Base-by-base conservation (phyloP, 1,139 yeast genomes). In the Saccharomyces hybrid region DNA sequence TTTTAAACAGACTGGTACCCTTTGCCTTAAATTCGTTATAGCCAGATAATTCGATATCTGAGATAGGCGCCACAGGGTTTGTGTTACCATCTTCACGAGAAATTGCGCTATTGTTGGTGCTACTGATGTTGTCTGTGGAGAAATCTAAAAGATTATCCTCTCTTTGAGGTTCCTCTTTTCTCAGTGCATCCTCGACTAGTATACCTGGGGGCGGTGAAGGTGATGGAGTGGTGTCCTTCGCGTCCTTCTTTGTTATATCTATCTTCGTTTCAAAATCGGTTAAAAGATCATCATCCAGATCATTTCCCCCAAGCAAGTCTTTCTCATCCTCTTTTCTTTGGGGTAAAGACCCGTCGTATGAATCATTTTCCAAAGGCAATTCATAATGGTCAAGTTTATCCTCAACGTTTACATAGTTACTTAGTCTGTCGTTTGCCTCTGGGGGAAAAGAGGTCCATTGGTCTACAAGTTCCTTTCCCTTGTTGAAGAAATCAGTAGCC, bases 1-100 rank as follows among this genome's bases (percentile, higher is more conserved):
- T 78, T 56, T 80, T 79, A 72, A 83, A 93, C 0, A 83, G 78
- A 31, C 76, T 77, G 2, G 82, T 73, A 3, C 90, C 98, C 34
- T 78, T 76, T 16, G 73, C 73, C 57, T 88, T 81, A 24, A 80
- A 75, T n/a, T 80, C 79, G 3, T 76, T 75, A 64, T 61, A 62
- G 9, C 71, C 65, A 3, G 69, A 65, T 16, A 66, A 52, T 61
- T 71, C 73, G 14, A 69, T 59, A 2, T 58, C 50, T 1, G 71
- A 62, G 2, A 69, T 61, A 8, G 63, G 60, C 2, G 61, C 51
- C 4, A 38, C 31, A 2, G 56, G 51, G 3, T 58, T n/a, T 12
- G 53, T 47, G 4, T 50, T 34, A 14, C 48, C 11, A 9, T 12
- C 31, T 7, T 34, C 38, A 6, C 28, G 28, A 27, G 7, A 16